Conservation (phyloP, 2,329 filamentous ascomycete genomes). For the Chaetomium strumarium region DNA sequence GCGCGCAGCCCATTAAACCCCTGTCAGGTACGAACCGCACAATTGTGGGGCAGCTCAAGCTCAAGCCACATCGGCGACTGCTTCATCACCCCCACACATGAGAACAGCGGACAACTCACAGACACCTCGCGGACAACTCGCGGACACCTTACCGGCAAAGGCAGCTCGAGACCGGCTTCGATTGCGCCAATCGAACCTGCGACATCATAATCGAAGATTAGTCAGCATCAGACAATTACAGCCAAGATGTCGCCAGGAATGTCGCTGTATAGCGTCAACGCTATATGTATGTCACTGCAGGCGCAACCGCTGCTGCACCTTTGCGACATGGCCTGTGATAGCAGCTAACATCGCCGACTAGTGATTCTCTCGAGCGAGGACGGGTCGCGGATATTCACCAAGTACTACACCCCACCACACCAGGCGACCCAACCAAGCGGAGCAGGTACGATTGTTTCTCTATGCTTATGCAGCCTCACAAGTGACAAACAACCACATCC, state of each 20-base stretch:
- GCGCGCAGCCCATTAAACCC: slow-evolving; percentile 18
- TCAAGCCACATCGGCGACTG: slow-evolving; percentile 23
- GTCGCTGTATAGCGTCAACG: slow-evolving; percentile 70
- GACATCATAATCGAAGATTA: background rate
- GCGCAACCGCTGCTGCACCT: background rate
- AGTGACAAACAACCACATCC: slow-evolving; percentile 1
- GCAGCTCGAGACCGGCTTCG: slow-evolving; percentile 3
- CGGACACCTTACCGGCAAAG: slow-evolving; percentile 1
- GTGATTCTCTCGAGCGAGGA: slow-evolving; percentile 75
- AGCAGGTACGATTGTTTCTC: slow-evolving; percentile 19
- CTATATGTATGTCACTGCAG: slow-evolving; percentile 40
- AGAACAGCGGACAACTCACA: slow-evolving; percentile 1
- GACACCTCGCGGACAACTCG: slow-evolving; percentile 1
- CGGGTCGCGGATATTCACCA: slow-evolving; percentile 83
- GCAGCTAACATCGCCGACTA: slow-evolving; percentile 13
- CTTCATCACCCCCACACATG: slow-evolving; percentile 17
- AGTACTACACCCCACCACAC: slow-evolving; percentile 74
- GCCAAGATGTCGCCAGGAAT: slow-evolving; percentile 65
- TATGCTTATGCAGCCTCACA: slow-evolving; percentile 14
- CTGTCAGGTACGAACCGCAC: slow-evolving; percentile 17
- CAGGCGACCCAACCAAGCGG: slow-evolving; percentile 29
- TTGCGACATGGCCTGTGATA: background rate
- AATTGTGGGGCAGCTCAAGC: slow-evolving; percentile 17
- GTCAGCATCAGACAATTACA: slow-evolving; percentile 7
- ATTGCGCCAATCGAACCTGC: slow-evolving; percentile 8